Conservation (phyloP, 495 filamentous ascomycete genomes). For the Clavariopsis aquatica region DNA sequence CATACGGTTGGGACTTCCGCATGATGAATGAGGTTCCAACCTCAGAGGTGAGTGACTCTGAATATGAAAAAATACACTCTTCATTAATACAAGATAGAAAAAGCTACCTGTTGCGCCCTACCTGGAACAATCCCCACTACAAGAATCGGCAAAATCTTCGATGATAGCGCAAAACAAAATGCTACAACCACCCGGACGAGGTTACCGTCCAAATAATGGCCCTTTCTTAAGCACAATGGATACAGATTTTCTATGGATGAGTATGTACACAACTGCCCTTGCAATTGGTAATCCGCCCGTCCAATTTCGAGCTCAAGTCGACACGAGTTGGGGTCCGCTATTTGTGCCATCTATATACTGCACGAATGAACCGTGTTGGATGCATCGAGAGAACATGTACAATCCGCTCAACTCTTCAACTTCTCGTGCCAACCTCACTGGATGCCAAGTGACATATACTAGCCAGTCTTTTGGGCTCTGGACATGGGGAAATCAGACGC, state of each 20-base stretch:
- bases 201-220: neutral
- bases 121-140: slow-evolving; percentile 8
- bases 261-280: slow-evolving; percentile 13
- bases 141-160: slow-evolving; percentile 5
- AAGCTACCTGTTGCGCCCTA: slow-evolving; percentile 3
- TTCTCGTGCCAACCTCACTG: slow-evolving; percentile 11
- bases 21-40: neutral
- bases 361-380: slow-evolving; percentile 5
- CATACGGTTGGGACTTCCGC: neutral
- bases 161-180: neutral
- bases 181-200: neutral
- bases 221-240: neutral
- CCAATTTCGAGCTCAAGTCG: neutral
- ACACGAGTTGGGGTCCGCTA: slow-evolving; percentile 20
- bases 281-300: slow-evolving; percentile 9
- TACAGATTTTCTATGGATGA: slow-evolving; percentile 9
- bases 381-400: slow-evolving; percentile 10
- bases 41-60: neutral
- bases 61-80: neutral
- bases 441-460: slow-evolving; percentile 3
- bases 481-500: slow-evolving; percentile 5
- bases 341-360: slow-evolving; percentile 21
- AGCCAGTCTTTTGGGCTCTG: neutral
- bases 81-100: slow-evolving; percentile 1
- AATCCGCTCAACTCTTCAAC: slow-evolving; percentile 13